Evolutionary conservation across 805 yeast genomes (phyloP).

Genomic region (Teunomyces tritomae): DNA sequence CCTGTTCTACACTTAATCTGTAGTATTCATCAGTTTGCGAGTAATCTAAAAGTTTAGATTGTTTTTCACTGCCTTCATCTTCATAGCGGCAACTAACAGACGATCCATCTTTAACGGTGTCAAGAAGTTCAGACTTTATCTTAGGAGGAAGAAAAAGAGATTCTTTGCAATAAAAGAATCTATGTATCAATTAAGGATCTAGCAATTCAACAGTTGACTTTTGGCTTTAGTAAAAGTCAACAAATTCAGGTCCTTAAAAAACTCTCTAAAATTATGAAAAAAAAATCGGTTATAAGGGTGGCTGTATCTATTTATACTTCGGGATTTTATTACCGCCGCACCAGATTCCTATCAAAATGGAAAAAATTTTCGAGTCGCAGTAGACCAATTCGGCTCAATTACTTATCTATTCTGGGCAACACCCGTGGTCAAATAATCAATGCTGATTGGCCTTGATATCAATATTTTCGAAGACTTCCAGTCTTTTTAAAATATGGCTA

Average conservation of each 20-base stretch:
- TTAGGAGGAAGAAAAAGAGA: background rate
- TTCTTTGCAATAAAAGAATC: background rate
- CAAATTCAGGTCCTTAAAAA: background rate
- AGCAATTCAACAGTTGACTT: background rate
- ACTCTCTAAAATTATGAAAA: background rate
- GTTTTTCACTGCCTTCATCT: slow-evolving; percentile 16
- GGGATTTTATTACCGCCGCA: background rate
- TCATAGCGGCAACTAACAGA: slow-evolving; percentile 13
- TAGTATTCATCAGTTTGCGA: slow-evolving; percentile 11
- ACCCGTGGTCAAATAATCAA: background rate
- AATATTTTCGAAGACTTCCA: too few species aligned
- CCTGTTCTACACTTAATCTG: slow-evolving; percentile 14
- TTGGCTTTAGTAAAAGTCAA: background rate
- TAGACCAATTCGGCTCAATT: background rate
- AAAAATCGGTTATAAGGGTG: background rate
- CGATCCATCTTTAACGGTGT: slow-evolving; percentile 9
- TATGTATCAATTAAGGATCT: background rate
- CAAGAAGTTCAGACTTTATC: slow-evolving; percentile 6
- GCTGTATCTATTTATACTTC: background rate
- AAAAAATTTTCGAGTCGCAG: background rate
- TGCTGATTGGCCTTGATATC: too few species aligned
- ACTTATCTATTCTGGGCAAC: background rate
- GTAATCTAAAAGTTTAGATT: slow-evolving; percentile 8
- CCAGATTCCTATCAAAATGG: background rate
- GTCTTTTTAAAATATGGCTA: too few species aligned